Conservation (phyloP, 164 flowering plant genomes). For the Piper longum region DNA sequence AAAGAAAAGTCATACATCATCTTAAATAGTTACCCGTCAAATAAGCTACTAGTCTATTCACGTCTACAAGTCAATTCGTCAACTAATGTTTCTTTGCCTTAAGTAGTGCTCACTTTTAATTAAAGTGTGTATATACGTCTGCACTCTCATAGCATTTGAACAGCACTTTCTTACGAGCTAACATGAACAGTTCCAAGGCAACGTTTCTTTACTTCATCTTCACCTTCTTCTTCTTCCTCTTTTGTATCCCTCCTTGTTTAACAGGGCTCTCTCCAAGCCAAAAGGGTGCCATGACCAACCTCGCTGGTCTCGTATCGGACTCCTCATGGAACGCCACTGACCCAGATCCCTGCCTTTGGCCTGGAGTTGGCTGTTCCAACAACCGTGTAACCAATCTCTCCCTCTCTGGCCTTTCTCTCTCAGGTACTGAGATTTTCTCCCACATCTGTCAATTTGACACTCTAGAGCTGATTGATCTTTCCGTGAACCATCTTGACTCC, state of each 20-base stretch:
- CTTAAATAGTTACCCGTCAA: no score
- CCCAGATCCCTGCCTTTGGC: constrained; percentile 46
- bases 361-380: constrained; percentile 29
- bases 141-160: no score
- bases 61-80: no score
- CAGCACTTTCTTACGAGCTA: no score
- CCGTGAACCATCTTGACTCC: constrained; percentile 26
- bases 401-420: constrained; percentile 13
- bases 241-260: constrained; percentile 12
- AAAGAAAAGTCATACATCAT: no score
- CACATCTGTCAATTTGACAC: constrained; percentile 30
- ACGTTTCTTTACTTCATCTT: no score
- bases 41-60: no score
- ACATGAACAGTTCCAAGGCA: no score
- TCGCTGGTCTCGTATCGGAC: constrained; percentile 14
- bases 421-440: constrained; percentile 24
- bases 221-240: not conserved
- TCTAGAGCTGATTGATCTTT: constrained; percentile 38
- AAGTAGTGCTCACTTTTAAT: no score
- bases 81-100: no score
- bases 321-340: constrained; percentile 7
- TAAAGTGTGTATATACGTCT: no score
- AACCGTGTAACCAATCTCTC: constrained; percentile 21
- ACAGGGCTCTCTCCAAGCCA: constrained; percentile 23
- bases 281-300: constrained; percentile 18